Base-by-base conservation (phyloP, 345 rosid species). In the Erodium maritimum region DNA sequence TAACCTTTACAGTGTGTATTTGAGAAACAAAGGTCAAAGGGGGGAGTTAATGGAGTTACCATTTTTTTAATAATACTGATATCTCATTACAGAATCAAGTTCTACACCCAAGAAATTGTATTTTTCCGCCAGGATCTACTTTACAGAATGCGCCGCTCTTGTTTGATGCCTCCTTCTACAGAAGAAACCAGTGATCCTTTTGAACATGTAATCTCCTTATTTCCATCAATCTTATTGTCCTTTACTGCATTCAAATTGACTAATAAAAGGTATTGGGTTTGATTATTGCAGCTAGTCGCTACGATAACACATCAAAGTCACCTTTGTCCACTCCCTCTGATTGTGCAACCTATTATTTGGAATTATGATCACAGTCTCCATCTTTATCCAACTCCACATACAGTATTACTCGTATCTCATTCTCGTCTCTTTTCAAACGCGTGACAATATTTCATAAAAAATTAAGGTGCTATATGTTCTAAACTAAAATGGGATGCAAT, bases 301-400 rank as follows among this genome's bases (percentile, higher is more conserved):
- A 85, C 99, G 45, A 85, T 93, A 80, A 83, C 79, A n/a, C 95
- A 89, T 72, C 97, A 93, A 68, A 82, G 99, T 74, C 99, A 93
- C 74, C 78, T 93, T 46, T 87, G 99, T 48, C 99, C 97, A 25
- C 78, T 93, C 19, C 99, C 97, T 74, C 95, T 93, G 29, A 69
- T 83, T 64, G 82, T 82, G 54, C 99, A 89, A 62, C 96, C 97
- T 50, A 78, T 93, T 57, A 85, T 89, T 56, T 93, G 99, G 99
- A 93, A 89, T 69, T 93, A 83, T 19, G 99, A 89, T 63, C 97
- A 89, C 74, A 62, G 77, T 73, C 97, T 93, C 64, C 88, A 83
- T 75, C 84, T 89, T 16, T 89, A 80, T 75, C 99, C 99, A 52
- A 80, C 90, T 73, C 96, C 99, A 56, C 81, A 93, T 55, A 73